phyloP scores from a whole-genome alignment of 2,329 filamentous ascomycete genomes.

The Torrubiella hemipterigena region DNA sequence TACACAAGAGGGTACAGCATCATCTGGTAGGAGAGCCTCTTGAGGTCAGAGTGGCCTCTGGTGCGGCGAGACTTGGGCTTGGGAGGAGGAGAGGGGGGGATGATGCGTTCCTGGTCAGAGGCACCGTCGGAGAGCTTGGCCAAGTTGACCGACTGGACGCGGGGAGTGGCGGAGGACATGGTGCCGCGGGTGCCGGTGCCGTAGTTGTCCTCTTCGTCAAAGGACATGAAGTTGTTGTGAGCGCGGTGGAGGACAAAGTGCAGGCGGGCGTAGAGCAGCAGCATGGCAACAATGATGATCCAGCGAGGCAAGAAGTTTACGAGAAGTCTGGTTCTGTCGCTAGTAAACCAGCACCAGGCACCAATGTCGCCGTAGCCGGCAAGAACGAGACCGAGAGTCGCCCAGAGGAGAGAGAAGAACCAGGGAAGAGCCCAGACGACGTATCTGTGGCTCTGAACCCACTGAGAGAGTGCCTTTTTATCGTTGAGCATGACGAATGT shows the following conservation, averaged over 20 bases:
- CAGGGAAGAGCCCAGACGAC: conserved; percentile 22
- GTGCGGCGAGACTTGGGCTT: neutral
- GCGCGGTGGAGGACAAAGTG: conserved; percentile 26
- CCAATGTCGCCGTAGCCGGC: conserved; percentile 21
- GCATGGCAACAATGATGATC: conserved; percentile 25
- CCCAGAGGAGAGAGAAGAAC: conserved; percentile 22
- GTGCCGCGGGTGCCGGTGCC: neutral
- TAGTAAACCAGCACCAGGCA: conserved; percentile 28
- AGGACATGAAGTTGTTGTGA: conserved; percentile 19
- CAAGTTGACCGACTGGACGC: conserved; percentile 7
- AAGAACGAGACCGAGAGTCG: conserved; percentile 16
- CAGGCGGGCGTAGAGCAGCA: conserved; percentile 23
- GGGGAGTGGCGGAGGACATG: conserved; percentile 11
- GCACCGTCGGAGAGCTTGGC: neutral
- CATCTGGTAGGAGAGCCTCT: conserved; percentile 26
- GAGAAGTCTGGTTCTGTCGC: conserved; percentile 21
- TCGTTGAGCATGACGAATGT: conserved; percentile 27
- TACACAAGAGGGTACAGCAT: conserved; percentile 28
- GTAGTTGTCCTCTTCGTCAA: conserved; percentile 11
- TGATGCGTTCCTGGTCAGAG: conserved; percentile 4
- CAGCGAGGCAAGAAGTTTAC: conserved; percentile 29
- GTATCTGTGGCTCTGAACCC: conserved; percentile 21
- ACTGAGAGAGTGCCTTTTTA: conserved; percentile 19
- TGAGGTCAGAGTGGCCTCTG: conserved; percentile 7
- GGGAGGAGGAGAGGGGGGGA: neutral